Conservation (phyloP, 306 rosid species). For the Citrullus colocynthis region DNA sequence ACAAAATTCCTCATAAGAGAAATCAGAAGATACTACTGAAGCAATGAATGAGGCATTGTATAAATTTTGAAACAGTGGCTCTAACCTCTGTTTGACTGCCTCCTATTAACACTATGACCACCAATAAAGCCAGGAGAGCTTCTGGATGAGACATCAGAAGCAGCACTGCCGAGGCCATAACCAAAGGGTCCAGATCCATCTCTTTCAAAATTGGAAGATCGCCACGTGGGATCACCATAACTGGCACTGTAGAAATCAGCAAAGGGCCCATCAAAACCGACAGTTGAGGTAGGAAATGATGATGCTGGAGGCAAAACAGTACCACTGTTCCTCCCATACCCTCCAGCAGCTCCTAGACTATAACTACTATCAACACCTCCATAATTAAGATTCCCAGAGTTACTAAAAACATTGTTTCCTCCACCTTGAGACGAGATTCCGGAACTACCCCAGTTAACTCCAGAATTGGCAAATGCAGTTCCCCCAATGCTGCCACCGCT, state of each 20-base stretch:
- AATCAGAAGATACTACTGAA: background rate
- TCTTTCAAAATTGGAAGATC: slow-evolving; percentile 60
- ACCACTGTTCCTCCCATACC: slow-evolving; percentile 68
- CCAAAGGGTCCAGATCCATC: slow-evolving; percentile 79
- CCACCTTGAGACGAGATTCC: slow-evolving; percentile 55
- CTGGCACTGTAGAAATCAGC: slow-evolving; percentile 48
- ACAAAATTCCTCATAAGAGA: background rate
- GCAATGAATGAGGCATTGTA: slow-evolving; percentile 7
- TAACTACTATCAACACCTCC: slow-evolving; percentile 59
- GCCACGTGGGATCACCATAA: slow-evolving; percentile 88
- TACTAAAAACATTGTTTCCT: slow-evolving; percentile 44
- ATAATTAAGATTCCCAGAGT: slow-evolving; percentile 49
- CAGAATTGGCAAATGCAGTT: slow-evolving; percentile 53
- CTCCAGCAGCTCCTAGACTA: slow-evolving; percentile 60
- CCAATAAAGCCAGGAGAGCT: slow-evolving; percentile 87
- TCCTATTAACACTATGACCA: slow-evolving; percentile 84
- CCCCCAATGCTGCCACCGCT: slow-evolving; percentile 67
- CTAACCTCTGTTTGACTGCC: slow-evolving; percentile 97
- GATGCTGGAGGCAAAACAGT: slow-evolving; percentile 33
- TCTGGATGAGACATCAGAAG: slow-evolving; percentile 70
- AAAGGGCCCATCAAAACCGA: slow-evolving; percentile 66
- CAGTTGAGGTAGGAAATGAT: slow-evolving; percentile 65
- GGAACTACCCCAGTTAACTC: slow-evolving; percentile 70
- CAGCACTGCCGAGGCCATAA: slow-evolving; percentile 65
- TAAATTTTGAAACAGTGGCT: slow-evolving; percentile 14